These are phyloP conservation scores for Clitopilus passeckerianus DNA, from an alignment of 768 basidiomycete genomes.

Conservation along the genomic window DNA sequence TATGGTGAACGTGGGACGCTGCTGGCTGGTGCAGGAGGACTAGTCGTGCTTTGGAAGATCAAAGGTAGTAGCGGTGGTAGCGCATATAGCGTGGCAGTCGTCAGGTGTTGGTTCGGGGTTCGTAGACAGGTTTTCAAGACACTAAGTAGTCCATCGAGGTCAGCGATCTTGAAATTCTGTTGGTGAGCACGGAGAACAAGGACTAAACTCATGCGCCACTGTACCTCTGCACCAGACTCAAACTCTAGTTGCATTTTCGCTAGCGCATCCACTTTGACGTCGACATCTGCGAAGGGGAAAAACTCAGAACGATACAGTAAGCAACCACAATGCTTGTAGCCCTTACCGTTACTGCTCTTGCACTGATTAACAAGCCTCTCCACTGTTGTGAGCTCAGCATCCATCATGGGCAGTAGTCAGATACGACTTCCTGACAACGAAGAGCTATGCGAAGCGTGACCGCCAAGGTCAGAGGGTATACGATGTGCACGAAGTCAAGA, in stretches of 20 bases:
- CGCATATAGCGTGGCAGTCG: slow-evolving; percentile 69
- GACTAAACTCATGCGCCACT: slow-evolving; percentile 6
- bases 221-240: slow-evolving; percentile 66
- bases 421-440: background rate
- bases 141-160: slow-evolving; percentile 65
- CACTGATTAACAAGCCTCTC: slow-evolving; percentile 62
- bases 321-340: background rate
- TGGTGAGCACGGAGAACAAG: slow-evolving; percentile 1
- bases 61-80: slow-evolving; percentile 64
- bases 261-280: slow-evolving; percentile 76
- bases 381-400: slow-evolving; percentile 40
- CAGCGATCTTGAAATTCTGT: slow-evolving; percentile 48
- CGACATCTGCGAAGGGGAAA: slow-evolving; percentile 51
- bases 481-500: background rate
- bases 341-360: slow-evolving; percentile 53
- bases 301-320: background rate
- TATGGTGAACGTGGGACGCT: slow-evolving; percentile 43
- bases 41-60: slow-evolving; percentile 40
- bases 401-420: slow-evolving; percentile 35
- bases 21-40: slow-evolving; percentile 18
- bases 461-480: background rate
- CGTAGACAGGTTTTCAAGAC: slow-evolving; percentile 73
- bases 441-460: background rate
- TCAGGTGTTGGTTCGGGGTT: slow-evolving; percentile 77
- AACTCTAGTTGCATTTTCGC: slow-evolving; percentile 74